phyloP scores from a whole-genome alignment of 106 monocot species.

The Dendrobium officinale region DNA sequence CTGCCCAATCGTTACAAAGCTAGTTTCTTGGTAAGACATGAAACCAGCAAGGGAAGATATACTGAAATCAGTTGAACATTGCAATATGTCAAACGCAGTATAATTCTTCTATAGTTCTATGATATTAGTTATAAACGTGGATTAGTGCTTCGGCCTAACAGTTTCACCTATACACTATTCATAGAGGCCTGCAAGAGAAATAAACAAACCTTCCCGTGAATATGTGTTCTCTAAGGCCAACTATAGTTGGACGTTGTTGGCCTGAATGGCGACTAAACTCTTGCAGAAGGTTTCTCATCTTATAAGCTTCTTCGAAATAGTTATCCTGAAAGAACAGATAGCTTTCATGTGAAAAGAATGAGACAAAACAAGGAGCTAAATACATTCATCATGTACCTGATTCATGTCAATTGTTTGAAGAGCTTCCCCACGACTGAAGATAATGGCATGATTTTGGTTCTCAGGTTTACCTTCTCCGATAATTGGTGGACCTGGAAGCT shows the following conservation, averaged over 20 bases:
- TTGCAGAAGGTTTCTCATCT: conserved; percentile 78
- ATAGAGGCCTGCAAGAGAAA: not conserved
- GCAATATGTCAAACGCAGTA: not conserved
- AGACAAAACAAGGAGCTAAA: not conserved
- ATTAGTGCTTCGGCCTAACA: not conserved
- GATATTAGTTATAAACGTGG: not conserved
- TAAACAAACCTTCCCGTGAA: conserved; percentile 64
- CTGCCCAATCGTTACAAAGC: conserved; percentile 82
- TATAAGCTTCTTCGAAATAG: conserved; percentile 73
- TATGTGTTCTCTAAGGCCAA: conserved; percentile 80
- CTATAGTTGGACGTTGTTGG: conserved; percentile 46
- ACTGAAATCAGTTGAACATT: conserved; percentile 26
- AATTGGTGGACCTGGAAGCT: conserved; percentile 68
- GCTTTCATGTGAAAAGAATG: not conserved
- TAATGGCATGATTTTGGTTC: conserved; percentile 83
- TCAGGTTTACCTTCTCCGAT: conserved; percentile 91
- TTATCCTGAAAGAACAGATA: conserved; percentile 44
- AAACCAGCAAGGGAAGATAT: conserved; percentile 78
- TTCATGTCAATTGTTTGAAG: conserved; percentile 89
- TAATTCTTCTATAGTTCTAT: not conserved
- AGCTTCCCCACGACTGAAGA: conserved; percentile 78
- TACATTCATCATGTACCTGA: conserved; percentile 31
- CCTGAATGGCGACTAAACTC: conserved; percentile 41
- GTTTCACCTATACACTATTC: not conserved
- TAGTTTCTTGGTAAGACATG: conserved; percentile 83